phyloP scores from a whole-genome alignment of 2,329 filamentous ascomycete genomes.

The Aspergillus sp. region DNA sequence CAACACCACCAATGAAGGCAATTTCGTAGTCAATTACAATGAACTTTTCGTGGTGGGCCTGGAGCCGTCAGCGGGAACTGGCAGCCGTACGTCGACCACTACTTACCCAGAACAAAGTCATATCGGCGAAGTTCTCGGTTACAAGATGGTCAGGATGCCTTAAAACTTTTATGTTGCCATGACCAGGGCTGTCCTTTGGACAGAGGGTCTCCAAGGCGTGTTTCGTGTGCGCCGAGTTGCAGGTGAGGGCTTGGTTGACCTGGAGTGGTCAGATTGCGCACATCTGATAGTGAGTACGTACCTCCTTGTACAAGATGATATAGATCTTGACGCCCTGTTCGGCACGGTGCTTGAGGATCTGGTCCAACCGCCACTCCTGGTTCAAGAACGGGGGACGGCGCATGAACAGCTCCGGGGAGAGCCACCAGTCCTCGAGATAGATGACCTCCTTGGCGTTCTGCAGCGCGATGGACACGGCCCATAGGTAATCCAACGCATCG shows the following conservation, averaged over 20 bases:
- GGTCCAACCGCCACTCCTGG: conserved; percentile 80
- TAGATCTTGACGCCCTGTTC: conserved; percentile 93
- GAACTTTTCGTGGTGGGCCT: conserved; percentile 93
- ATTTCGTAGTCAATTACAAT: conserved; percentile 85
- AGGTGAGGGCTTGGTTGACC: conserved; percentile 69
- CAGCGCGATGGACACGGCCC: conserved; percentile 83
- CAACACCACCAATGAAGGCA: conserved; percentile 88
- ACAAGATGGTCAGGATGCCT: conserved; percentile 93
- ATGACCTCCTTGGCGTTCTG: conserved; percentile 86
- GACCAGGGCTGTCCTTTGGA: conserved; percentile 67
- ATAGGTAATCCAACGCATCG: conserved; percentile 90
- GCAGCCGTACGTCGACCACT: not conserved
- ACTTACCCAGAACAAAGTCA: conserved; percentile 81
- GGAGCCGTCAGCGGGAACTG: not conserved
- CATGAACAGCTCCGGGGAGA: conserved; percentile 79
- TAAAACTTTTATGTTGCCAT: conserved; percentile 82
- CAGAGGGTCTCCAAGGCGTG: conserved; percentile 71
- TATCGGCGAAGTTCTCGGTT: conserved; percentile 84
- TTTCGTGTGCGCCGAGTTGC: conserved; percentile 89
- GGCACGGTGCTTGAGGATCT: conserved; percentile 75
- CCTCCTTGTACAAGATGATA: conserved; percentile 84
- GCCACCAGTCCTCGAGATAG: conserved; percentile 96
- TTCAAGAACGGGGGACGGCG: conserved; percentile 72
- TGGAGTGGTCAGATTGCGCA: conserved; percentile 5
- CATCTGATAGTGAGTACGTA: conserved; percentile 12